A percentile compares a stretch with the other conserved stretches of the same genome.
Conservation (phyloP, 1,139 yeast species). For the Zygoascus hellenicus region DNA sequence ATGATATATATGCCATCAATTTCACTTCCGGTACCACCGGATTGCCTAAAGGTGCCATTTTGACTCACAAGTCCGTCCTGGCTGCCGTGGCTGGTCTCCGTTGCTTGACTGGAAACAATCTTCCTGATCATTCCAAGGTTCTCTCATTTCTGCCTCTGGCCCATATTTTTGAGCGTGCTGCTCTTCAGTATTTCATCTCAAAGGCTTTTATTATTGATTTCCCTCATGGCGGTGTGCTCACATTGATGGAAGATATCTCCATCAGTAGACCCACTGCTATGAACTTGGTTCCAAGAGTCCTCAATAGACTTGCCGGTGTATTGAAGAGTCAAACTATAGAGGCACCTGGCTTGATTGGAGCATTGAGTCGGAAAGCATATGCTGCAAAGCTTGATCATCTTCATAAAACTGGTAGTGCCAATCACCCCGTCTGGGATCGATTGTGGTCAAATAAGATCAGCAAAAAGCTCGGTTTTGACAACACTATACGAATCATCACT, state of each 20-base stretch:
- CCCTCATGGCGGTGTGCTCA: slow-evolving; percentile 41
- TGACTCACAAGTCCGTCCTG: slow-evolving; percentile 50
- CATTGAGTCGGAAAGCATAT: slow-evolving; percentile 35
- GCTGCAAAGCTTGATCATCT: slow-evolving; percentile 37
- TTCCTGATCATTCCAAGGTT: background rate
- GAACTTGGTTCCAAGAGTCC: slow-evolving; percentile 61
- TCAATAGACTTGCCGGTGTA: slow-evolving; percentile 55
- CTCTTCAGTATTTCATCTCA: slow-evolving; percentile 20
- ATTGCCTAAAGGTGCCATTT: slow-evolving; percentile 66
- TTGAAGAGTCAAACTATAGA: slow-evolving; percentile 38
- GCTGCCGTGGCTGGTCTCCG: slow-evolving; percentile 41
- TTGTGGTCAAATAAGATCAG: slow-evolving; percentile 49
- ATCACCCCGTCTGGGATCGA: slow-evolving; percentile 42
- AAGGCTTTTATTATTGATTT: slow-evolving; percentile 40
- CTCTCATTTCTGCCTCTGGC: slow-evolving; percentile 58
- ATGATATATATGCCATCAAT: slow-evolving; percentile 57
- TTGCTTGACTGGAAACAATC: slow-evolving; percentile 12
- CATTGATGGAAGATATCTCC: slow-evolving; percentile 52
- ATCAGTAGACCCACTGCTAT: slow-evolving; percentile 48
- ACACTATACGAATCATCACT: slow-evolving; percentile 41
- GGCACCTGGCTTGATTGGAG: slow-evolving; percentile 34
- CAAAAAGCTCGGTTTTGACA: slow-evolving; percentile 52
- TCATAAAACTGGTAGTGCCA: slow-evolving; percentile 35
- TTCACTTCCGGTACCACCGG: slow-evolving; percentile 82
- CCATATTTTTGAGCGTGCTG: slow-evolving; percentile 55